Evolutionary conservation across 139 green algal genomes (phyloP), one percentile per base, ranked within the genome.

Genomic region (Coccomyxa sp.): DNA sequence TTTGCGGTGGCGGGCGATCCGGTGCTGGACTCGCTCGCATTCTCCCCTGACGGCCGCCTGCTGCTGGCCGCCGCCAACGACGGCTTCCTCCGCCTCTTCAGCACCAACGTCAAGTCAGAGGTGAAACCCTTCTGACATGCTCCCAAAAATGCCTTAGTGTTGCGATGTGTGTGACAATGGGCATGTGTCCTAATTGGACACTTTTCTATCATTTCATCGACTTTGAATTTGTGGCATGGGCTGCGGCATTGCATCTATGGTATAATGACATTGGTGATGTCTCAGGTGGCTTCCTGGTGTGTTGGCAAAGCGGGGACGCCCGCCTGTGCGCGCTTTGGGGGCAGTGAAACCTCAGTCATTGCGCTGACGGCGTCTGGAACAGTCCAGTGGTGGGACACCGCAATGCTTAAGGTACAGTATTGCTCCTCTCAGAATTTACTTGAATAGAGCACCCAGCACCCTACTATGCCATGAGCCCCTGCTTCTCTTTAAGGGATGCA

Each of bases 71-170:
- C 45, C n/a, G 13, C 16, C 12, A 38, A 66, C 25, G 77, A 86
- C 38, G 82, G 77, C 82, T 58, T n/a, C 63, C 15, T 66, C 27
- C 82, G 71, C 25, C 71, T 86, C 12, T 82, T 76, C 51, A 60
- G 79, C 38, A 15, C 74, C 0, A 30, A 58, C 77, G 76, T 30
- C 77, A 67, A 66, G 25, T 31, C 57, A 66, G 59, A 38, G 31
- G 66, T 68, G 17, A 17, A 74, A 27, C 66, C 4, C 21, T 27
- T 74, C 10, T 27, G 21, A 23, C 10, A 9, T 4, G 71, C 27
- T 77, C 27, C 9, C 28, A 31, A 77, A 4, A 15, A 77, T 1
- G 38, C 38, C 38, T n/a, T 31, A 11, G n/a, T 31, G 71, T 77
- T 45, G 28, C 71, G 45, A 15, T 18, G 16, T 3, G 31, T 77